phyloP scores from a whole-genome alignment of 1,139 yeast genomes.

The Magnusiomyces fungicola region DNA sequence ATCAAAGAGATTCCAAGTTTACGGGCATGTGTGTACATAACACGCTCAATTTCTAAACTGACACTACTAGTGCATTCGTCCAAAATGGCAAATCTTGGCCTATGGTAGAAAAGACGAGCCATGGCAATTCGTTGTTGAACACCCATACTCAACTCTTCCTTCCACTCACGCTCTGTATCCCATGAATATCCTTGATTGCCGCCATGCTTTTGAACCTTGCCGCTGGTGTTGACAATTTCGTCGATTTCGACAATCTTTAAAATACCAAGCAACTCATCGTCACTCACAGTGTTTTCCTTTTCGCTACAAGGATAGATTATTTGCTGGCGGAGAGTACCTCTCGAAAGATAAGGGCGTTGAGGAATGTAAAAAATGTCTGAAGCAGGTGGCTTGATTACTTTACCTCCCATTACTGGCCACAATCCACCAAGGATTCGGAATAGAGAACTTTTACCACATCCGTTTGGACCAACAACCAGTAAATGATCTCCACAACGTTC shows the following conservation, averaged over 20 bases:
- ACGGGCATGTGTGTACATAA: constrained; percentile 82
- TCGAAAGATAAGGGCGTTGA: constrained; percentile 79
- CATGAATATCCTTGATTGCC: constrained; percentile 37
- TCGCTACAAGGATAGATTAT: constrained; percentile 77
- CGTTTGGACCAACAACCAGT: constrained; percentile 90
- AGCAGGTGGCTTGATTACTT: constrained; percentile 59
- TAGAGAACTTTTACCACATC: constrained; percentile 88
- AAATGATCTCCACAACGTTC: constrained; percentile 79
- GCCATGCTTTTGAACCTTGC: no score
- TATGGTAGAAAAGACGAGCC: constrained; percentile 87
- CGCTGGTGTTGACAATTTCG: constrained; percentile 34
- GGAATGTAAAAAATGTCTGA: constrained; percentile 81
- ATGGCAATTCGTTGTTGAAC: constrained; percentile 91
- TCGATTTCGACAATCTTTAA: constrained; percentile 39
- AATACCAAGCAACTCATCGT: constrained; percentile 55
- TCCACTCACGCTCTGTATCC: constrained; percentile 73
- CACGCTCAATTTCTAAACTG: constrained; percentile 82
- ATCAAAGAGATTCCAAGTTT: constrained; percentile 71
- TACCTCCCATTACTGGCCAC: constrained; percentile 69
- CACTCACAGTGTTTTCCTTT: constrained; percentile 53
- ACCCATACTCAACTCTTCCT: constrained; percentile 81
- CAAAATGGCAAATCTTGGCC: constrained; percentile 85
- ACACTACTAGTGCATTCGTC: constrained; percentile 97
- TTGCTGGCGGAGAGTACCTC: constrained; percentile 75
- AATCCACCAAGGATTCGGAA: constrained; percentile 87